Base-by-base conservation (phyloP, 805 yeast genomes). In the Candida germanica region DNA sequence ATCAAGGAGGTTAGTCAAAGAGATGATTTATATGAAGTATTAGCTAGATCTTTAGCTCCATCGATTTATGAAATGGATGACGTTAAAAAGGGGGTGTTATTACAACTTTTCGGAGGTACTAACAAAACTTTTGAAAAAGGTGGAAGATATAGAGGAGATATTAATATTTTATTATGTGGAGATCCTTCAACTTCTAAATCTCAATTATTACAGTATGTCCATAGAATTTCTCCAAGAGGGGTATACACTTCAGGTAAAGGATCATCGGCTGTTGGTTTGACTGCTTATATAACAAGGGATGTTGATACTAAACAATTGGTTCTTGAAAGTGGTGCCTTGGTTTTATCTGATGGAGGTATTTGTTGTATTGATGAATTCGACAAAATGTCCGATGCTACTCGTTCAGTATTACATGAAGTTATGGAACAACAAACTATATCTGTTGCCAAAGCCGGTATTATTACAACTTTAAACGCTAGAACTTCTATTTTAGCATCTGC, bases 371-470 rank as follows among this genome's bases (percentile, higher is more conserved):
- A 93, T 69, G 98, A 93, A 69, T 93, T 91, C 56, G 98, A 93
- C 65, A 93, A 93, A 63, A 93, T 93, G 98, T 77, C 83, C 36
- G 98, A 93, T 49, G 66, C 94, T 2, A 91, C 98, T 0, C 71
- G 98, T 53, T 87, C 96, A 6, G 98, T 93, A 8, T 68, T 93
- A 36, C 98, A 93, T 58, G 98, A 93, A 71, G 98, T 93, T 8
- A 93, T 93, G 98, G 98, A 93, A 66, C 98, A 93, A 59, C 98
- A 93, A 61, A 93, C 98, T 1, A 93, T 93, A 29, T 88, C 97
- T 7, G 87, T 93, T 53, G 98, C 98, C 21, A 93, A 93, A 54
- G 98, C 98, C 1, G 98, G 98, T 42, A 93, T 93, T 54, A 93
- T 93, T 52, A 93, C 98, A 5, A 93, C 98, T 0, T 69, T 93